phyloP scores from a whole-genome alignment of 768 basidiomycete genomes.

The Lyophyllum atratum region DNA sequence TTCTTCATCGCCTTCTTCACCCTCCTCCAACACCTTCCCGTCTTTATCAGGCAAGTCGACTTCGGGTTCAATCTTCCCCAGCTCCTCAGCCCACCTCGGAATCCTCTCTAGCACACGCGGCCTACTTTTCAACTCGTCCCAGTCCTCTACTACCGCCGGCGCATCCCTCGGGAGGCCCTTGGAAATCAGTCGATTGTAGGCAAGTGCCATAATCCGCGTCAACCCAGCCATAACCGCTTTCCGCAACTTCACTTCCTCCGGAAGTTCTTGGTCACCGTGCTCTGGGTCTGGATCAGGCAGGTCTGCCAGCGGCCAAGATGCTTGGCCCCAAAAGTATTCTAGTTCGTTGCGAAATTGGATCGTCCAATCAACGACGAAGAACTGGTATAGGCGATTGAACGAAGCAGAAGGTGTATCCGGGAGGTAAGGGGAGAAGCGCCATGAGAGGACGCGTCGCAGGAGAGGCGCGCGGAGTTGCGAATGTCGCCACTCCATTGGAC shows the following conservation, averaged over 20 bases:
- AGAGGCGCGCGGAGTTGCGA: neutral
- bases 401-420: conserved; percentile 28
- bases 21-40: neutral
- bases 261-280: neutral
- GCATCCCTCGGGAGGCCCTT: conserved; percentile 32
- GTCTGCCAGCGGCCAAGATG: neutral
- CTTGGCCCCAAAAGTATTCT: conserved; percentile 29
- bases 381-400: conserved; percentile 34
- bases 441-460: neutral
- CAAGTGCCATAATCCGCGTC: conserved; percentile 26
- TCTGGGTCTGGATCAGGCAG: conserved; percentile 13
- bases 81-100: conserved; percentile 27
- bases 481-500: neutral
- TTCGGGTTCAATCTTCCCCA: conserved; percentile 13
- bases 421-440: neutral
- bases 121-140: conserved; percentile 26
- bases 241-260: conserved; percentile 10
- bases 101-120: conserved; percentile 28
- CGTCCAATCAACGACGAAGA: conserved; percentile 25
- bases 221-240: conserved; percentile 28
- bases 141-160: conserved; percentile 31
- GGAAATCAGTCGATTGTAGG: conserved; percentile 30
- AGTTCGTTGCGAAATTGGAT: conserved; percentile 31
- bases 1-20: neutral
- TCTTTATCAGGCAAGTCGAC: conserved; percentile 21